phyloP scores from a whole-genome alignment of 495 filamentous ascomycete genomes.

The Lasiosphaeria ovina region DNA sequence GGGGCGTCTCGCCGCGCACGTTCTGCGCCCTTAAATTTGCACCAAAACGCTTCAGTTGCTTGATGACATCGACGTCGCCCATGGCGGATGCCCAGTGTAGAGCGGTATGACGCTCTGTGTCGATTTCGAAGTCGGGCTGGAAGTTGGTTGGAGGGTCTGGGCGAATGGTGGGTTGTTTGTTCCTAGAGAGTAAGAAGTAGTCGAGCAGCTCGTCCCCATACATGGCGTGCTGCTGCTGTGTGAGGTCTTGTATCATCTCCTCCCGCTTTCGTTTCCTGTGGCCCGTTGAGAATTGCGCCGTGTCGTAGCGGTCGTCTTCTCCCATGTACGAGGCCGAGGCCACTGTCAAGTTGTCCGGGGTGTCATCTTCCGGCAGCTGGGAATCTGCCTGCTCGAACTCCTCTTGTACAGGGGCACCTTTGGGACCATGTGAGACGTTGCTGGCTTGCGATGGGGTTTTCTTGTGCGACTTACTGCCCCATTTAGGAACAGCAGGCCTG shows the following conservation, averaged over 20 bases:
- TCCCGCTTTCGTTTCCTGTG: slow-evolving; percentile 79
- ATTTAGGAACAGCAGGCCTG: slow-evolving; percentile 55
- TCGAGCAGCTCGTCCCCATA: slow-evolving; percentile 91
- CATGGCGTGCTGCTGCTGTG: slow-evolving; percentile 78
- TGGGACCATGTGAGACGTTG: slow-evolving; percentile 22
- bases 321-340: slow-evolving; percentile 79
- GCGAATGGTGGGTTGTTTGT: slow-evolving; percentile 63
- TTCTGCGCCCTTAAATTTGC: slow-evolving; percentile 68
- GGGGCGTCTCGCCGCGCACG: slow-evolving; percentile 81
- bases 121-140: slow-evolving; percentile 83
- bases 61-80: slow-evolving; percentile 91
- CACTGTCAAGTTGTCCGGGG: slow-evolving; percentile 73
- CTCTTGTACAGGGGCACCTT: slow-evolving; percentile 35
- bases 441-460: slow-evolving; percentile 14
- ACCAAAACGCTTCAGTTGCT: slow-evolving; percentile 72
- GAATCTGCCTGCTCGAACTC: slow-evolving; percentile 50
- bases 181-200: slow-evolving; percentile 83
- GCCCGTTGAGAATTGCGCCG: slow-evolving; percentile 63
- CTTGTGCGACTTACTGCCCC: slow-evolving; percentile 41
- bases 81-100: slow-evolving; percentile 98
- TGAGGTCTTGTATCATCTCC: slow-evolving; percentile 61
- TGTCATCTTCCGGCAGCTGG: slow-evolving; percentile 75
- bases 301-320: slow-evolving; percentile 71
- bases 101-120: slow-evolving; percentile 82
- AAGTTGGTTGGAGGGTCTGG: slow-evolving; percentile 79